Evolutionary conservation across 352 stramenopile species (phyloP), one percentile per base, ranked within the genome.

Genomic region (Phytophthora multivora): DNA sequence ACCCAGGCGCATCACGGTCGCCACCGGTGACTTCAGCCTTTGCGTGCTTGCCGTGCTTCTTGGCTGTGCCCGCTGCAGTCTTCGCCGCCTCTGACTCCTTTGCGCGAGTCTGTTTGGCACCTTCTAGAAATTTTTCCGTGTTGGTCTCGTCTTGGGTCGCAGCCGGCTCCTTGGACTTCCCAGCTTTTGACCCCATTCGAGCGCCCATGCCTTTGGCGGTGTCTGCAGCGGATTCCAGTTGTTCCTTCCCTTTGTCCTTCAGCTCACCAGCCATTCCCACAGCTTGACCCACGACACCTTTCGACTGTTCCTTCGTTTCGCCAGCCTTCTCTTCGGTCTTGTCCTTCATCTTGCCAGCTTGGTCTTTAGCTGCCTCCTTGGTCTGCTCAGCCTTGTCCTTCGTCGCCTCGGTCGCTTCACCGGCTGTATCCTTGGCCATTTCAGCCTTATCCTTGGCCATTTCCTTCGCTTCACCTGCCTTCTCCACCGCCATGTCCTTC

Each of bases 51-150:
- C 46, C 56, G 12, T 58, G 19, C 51, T 18, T 33, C 45, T 65
- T 55, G 6, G 51, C 46, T 19, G 58, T 57, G 12, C 52, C 59
- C 9, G 50, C 28, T 33, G 67, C 35, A 7, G 62, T 56, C 39
- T 75, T 59, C 0, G 61, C 51, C 9, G 60, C 61, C 26, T 73
- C 66, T 11, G 61, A 70, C 3, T 4, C 36, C 51, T 74, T 70
- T 5, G 51, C 43, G 5, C n/a, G 13, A 1, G 39, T 70, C 25
- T 66, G 54, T 39, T 70, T 71, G 0, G 16, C 19, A 16, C 46
- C 46, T 59, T 67, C 61, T 30, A 59, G n/a, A 8, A 3, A 16
- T 21, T 67, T 62, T 23, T 67, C 61, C 1, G 48, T 42, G 8
- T 41, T 56, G 0, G 52, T 63, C 39, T 72, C 23, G 1, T 62